Base-by-base conservation (phyloP, 176 grass and related monocot genomes). In the Musa schizocarpa region DNA sequence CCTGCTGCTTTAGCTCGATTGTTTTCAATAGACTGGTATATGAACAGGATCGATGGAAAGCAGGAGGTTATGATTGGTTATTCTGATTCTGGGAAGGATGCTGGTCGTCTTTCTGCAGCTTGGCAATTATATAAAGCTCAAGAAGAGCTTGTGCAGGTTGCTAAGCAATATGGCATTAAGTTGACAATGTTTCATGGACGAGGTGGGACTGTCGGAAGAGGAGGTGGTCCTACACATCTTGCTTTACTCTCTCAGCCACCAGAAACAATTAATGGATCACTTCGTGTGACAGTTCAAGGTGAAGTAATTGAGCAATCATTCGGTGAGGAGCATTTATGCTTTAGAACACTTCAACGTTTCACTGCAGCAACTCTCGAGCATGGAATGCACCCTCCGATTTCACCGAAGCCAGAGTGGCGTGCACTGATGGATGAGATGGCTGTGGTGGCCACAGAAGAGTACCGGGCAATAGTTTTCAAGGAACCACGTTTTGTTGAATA, bases 1-100 rank as follows among this genome's bases (percentile, higher is more conserved):
- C 95, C 95, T 67, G 88, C 95, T 71, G 86, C 90, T 67, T 62
- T 99, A 75, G 86, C 84, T 69, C 71, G 90, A 75, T 76, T 99
- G 65, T 99, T 99, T 78, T 91, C 90, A 27, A 92, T 99, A 79
- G 90, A 99, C 74, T 99, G 90, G 84, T 99, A 99, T 69, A 89
- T 82, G 86, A 87, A 87, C 74, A 90, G 95, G 73, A 99, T 99
- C 52, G 86, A 88, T 63, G 90, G 95, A 63, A 99, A 99, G 65
- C 95, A 99, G 76, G 95, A 99, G 82, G 95, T 99, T 26, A 99
- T 99, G 95, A 94, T 99, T 74, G 95, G 95, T 79, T 99, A 99
- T 65, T 99, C 95, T 14, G 95, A 99, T 75, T 99, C 90, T 73
- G 95, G 95, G 6, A 99, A 99, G 87, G 95, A 99, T 54, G 95